phyloP scores from a whole-genome alignment of 805 yeast genomes.

The Peterozyma xylosa region DNA sequence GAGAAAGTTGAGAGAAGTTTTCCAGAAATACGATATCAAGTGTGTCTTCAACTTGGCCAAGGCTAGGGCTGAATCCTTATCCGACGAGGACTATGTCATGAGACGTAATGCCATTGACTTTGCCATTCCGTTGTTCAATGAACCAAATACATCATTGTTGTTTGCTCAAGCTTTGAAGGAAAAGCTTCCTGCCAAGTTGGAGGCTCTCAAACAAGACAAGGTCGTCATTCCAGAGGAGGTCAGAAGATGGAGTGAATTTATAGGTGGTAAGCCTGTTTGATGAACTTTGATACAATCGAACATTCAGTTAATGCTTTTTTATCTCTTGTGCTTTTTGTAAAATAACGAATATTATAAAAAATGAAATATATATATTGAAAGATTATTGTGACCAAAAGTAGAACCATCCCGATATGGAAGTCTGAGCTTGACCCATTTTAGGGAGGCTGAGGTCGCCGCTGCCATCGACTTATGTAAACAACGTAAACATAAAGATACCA shows the following conservation, averaged over 20 bases:
- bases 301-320: too few relatives aligned
- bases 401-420: too few relatives aligned
- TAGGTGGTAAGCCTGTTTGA: conserved; percentile 86
- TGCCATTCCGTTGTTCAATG: conserved; percentile 93
- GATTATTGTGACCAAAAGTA: too few relatives aligned
- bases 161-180: conserved; percentile 77
- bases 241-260: conserved; percentile 92
- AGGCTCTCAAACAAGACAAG: conserved; percentile 31
- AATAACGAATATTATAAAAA: too few relatives aligned
- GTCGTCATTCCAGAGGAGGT: conserved; percentile 79
- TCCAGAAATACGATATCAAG: conserved; percentile 76
- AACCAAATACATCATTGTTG: conserved; percentile 84
- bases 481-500: too few relatives aligned
- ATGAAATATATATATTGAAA: too few relatives aligned
- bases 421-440: too few relatives aligned
- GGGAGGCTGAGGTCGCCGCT: too few relatives aligned
- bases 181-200: conserved; percentile 52
- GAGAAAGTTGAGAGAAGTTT: conserved; percentile 87
- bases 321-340: too few relatives aligned
- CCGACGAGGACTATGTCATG: conserved; percentile 93
- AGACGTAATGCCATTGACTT: conserved; percentile 99
- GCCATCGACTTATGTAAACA: too few relatives aligned
- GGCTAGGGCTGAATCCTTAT: conserved; percentile 76
- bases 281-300: too few relatives aligned
- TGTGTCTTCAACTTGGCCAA: conserved; percentile 90